A percentile compares a stretch with the other conserved stretches of the same genome.
Conservation (phyloP, 129 eudicot genomes). For the Solidago caesia region DNA sequence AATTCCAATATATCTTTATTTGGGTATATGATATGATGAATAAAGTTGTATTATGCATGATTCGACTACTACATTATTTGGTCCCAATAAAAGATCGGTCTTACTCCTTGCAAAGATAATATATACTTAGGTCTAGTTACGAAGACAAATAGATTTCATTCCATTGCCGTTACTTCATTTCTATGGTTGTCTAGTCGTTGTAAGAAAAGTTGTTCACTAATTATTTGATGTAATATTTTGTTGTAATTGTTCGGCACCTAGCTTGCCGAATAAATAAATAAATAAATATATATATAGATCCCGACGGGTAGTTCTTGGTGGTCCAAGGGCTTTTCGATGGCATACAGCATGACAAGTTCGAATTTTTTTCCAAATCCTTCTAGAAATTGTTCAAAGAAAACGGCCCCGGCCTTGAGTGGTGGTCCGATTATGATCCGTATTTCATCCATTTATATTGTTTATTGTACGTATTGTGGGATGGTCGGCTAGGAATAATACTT, state of each 20-base stretch:
- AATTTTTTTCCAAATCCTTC: slow-evolving; percentile 10
- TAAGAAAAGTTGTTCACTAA: too few relatives aligned
- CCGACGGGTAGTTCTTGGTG: slow-evolving; percentile 18
- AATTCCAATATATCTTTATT: neutral
- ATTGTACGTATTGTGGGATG: slow-evolving; percentile 12
- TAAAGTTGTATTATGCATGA: slow-evolving; percentile 30
- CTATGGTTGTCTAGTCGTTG: too few relatives aligned
- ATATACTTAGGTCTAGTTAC: neutral
- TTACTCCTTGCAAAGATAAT: slow-evolving; percentile 12
- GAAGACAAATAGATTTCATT: slow-evolving; percentile 4
- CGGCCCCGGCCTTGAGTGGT: slow-evolving; percentile 25
- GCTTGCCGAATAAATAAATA: too few relatives aligned
- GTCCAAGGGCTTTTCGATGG: slow-evolving; percentile 20
- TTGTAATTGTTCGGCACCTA: too few relatives aligned
- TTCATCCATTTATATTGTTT: neutral
- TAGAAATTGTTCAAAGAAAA: slow-evolving; percentile 21
- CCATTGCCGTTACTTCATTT: too few relatives aligned
- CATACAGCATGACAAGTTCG: slow-evolving; percentile 19
- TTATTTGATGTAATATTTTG: too few relatives aligned
- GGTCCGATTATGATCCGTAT: slow-evolving; percentile 34
- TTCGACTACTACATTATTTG: slow-evolving; percentile 28
- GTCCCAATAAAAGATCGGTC: slow-evolving; percentile 31
- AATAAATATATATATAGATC: neutral
- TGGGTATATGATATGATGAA: neutral
- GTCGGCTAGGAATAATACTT: slow-evolving; percentile 28